Evolutionary conservation across 345 rosid species (phyloP).

Genomic region (Sisymbrium altissimum): DNA sequence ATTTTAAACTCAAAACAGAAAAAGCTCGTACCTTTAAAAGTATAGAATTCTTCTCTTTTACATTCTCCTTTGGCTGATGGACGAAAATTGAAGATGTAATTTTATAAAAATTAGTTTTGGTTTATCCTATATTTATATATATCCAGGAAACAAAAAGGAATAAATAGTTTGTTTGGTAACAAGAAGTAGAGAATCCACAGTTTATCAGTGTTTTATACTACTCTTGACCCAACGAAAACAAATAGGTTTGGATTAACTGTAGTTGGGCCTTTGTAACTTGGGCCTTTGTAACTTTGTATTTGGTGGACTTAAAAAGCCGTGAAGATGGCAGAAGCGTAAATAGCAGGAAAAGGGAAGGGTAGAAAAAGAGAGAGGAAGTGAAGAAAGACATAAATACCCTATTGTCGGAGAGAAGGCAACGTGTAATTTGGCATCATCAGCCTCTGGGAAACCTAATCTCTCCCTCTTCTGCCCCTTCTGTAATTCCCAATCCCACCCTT

Average conservation of each 20-base stretch:
- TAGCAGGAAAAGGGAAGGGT: background rate
- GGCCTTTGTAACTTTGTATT: background rate
- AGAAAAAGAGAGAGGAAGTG: background rate
- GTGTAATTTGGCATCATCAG: constrained; percentile 34
- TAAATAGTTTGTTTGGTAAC: too few species aligned
- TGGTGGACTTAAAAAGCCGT: background rate
- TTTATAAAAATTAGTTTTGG: background rate
- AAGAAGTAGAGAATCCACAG: too few species aligned
- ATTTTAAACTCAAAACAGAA: background rate
- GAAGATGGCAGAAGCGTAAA: constrained; percentile 13
- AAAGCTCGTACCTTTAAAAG: background rate
- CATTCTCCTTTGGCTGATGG: background rate
- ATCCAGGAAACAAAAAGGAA: too few species aligned
- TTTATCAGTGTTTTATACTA: too few species aligned
- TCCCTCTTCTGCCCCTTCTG: constrained; percentile 65
- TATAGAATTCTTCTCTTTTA: background rate
- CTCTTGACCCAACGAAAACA: background rate
- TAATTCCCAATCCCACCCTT: constrained; percentile 48
- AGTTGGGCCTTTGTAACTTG: constrained; percentile 18
- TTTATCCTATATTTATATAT: too few species aligned
- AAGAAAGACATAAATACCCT: constrained; percentile 47
- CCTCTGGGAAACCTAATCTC: constrained; percentile 37
- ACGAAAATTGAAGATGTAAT: background rate
- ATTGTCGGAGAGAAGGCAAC: background rate
- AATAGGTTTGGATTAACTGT: background rate